Evolutionary conservation across 1,284 basidiomycete species (phyloP), one percentile per base, ranked within the genome.

Genomic region (Moesziomyces sp.): DNA sequence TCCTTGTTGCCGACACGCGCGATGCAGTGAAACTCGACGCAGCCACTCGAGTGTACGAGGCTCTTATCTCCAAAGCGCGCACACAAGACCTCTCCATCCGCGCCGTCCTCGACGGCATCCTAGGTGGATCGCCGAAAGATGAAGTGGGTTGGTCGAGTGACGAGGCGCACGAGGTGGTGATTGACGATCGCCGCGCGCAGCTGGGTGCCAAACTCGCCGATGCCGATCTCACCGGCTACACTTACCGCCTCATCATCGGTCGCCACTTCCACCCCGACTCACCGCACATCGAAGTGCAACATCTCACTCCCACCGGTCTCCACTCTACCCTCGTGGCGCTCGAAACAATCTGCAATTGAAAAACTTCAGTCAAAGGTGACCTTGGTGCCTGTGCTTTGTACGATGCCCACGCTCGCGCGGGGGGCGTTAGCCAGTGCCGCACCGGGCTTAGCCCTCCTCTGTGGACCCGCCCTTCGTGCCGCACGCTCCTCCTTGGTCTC

Each of bases 341-440:
- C 19, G 30, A 50, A 5, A 42, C 46, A 7, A 54, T 61, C 9
- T 28, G 23, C 26, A 26, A 14, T 21, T 14, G 18, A 30, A 11
- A 8, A 19, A 24, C 46, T 43, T 33, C 42, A 53, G 54, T 74
- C 72, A 44, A 97, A 98, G 28, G 89, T 89, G 61, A 92, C 91
- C 86, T 94, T 97, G 84, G 89, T 89, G n/a, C 93, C 93, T 77
- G 89, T 87, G 70, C 88, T 87, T 30, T 91, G 90, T 7, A 97
- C 88, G 78, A 98, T 96, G 1, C 90, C 92, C 19, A 90, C 90
- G 63, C 90, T 91, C 84, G 93, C 92, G 56, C 95, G 88, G 83
- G 91, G 91, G 19, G 96, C 95, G 63, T 89, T 88, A 0, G 94
- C 94, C 23, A 97, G 88, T 5, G 93, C 94, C 5, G 94, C 95